Evolutionary conservation across 768 basidiomycete species (phyloP).

Genomic region (Sporobolomyces roseus): DNA sequence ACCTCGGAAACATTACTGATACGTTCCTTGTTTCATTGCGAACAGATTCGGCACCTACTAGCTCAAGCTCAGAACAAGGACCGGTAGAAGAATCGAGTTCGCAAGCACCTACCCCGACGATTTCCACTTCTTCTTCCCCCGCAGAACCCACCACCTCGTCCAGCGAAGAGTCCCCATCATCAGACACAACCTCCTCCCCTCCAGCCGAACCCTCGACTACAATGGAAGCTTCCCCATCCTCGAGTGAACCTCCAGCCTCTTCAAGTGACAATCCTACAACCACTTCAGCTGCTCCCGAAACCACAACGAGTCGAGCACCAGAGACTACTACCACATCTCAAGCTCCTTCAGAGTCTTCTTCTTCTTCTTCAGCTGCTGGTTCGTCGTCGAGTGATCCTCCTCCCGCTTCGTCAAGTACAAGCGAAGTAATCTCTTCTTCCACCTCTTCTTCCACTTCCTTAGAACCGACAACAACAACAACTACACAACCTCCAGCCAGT

Average conservation of each 20-base stretch:
- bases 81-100: neutral
- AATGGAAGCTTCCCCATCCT: neutral
- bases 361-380: neutral
- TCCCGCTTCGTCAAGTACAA: neutral
- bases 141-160: neutral
- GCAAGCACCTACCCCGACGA: neutral
- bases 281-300: neutral
- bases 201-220: neutral
- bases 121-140: neutral
- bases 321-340: neutral
- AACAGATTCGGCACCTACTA: neutral
- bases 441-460: neutral
- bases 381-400: neutral
- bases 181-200: too few relatives aligned
- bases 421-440: constrained; percentile 1
- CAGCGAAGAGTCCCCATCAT: too few relatives aligned
- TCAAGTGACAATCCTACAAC: neutral
- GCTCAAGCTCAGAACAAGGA: neutral
- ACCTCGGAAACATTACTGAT: too few relatives aligned
- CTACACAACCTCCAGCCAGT: neutral
- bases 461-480: constrained; percentile 1
- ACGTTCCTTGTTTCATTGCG: too few relatives aligned
- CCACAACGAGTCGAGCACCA: neutral
- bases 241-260: neutral
- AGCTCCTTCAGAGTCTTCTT: neutral